Evolutionary conservation across 1,139 yeast species (phyloP).

Genomic region (Blastobotrys proliferans): DNA sequence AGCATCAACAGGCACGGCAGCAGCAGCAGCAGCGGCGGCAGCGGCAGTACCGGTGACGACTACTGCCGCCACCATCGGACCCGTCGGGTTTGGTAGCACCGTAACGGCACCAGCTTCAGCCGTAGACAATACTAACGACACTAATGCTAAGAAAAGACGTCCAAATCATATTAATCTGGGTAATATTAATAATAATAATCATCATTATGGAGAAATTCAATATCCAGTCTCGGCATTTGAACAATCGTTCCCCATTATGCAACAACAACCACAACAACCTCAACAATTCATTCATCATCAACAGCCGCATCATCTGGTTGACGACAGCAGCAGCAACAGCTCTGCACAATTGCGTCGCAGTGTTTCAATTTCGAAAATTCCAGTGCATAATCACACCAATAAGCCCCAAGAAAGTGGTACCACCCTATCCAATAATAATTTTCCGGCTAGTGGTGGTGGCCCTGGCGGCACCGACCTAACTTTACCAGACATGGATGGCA

Average conservation of each 20-base stretch:
- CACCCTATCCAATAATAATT: too few relatives aligned
- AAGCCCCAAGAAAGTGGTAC: too few relatives aligned
- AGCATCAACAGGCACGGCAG: not conserved
- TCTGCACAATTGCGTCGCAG: too few relatives aligned
- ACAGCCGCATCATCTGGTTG: constrained; percentile 1
- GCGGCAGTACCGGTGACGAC: not conserved
- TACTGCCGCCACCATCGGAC: not conserved
- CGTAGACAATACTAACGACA: too few relatives aligned
- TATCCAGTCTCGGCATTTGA: constrained; percentile 10
- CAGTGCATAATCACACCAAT: too few relatives aligned
- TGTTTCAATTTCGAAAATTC: too few relatives aligned
- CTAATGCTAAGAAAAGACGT: not conserved
- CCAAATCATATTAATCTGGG: constrained; percentile 8
- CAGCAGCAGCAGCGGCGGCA: not conserved
- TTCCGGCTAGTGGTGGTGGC: constrained; percentile 2
- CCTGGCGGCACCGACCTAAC: not conserved
- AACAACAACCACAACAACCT: not conserved
- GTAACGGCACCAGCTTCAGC: not conserved
- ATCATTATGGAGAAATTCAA: not conserved
- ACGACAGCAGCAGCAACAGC: constrained; percentile 1
- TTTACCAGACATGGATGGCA: not conserved
- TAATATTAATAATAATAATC: not conserved
- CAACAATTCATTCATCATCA: too few relatives aligned
- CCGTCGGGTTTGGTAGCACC: not conserved
- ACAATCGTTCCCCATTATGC: not conserved